These are phyloP conservation scores for Thelephora ganbajun DNA, from an alignment of 768 basidiomycete species.

Conservation along the genomic window DNA sequence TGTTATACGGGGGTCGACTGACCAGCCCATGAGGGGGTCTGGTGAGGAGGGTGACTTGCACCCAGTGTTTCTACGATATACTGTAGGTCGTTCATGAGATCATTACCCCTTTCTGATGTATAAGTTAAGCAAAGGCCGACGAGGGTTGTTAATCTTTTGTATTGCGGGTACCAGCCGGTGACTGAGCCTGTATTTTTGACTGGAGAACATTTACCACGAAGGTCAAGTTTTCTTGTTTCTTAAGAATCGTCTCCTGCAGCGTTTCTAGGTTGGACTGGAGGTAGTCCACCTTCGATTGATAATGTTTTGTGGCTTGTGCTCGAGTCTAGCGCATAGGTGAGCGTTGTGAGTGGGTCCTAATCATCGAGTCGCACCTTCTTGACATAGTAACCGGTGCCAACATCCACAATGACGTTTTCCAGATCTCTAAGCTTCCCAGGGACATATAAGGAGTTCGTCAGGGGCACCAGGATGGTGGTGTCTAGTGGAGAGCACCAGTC, in stretches of 20 bases:
- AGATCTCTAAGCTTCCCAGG: conserved; percentile 78
- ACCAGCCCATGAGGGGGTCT: too few relatives aligned
- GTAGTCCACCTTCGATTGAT: conserved; percentile 67
- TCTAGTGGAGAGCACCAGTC: conserved; percentile 27
- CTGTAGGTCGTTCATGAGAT: too few relatives aligned
- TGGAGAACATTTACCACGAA: conserved; percentile 65
- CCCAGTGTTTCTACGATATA: too few relatives aligned
- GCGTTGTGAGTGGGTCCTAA: background rate
- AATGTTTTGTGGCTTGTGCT: conserved; percentile 68
- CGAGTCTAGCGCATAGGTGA: conserved; percentile 40
- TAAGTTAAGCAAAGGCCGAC: too few relatives aligned
- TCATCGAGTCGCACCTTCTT: conserved; percentile 52
- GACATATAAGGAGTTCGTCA: conserved; percentile 91
- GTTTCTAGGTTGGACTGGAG: conserved; percentile 75
- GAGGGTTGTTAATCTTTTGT: background rate
- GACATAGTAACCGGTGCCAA: conserved; percentile 94
- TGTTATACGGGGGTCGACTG: too few relatives aligned
- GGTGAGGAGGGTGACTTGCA: too few relatives aligned
- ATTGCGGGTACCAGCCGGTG: background rate
- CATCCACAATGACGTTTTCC: conserved; percentile 84
- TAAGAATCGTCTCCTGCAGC: conserved; percentile 78
- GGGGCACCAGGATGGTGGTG: conserved; percentile 80
- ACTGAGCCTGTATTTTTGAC: conserved; percentile 30
- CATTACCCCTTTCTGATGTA: too few relatives aligned
- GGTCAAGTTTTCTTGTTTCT: conserved; percentile 84